Base-by-base conservation (phyloP, 1,284 basidiomycete genomes). In the Boletus mariae region DNA sequence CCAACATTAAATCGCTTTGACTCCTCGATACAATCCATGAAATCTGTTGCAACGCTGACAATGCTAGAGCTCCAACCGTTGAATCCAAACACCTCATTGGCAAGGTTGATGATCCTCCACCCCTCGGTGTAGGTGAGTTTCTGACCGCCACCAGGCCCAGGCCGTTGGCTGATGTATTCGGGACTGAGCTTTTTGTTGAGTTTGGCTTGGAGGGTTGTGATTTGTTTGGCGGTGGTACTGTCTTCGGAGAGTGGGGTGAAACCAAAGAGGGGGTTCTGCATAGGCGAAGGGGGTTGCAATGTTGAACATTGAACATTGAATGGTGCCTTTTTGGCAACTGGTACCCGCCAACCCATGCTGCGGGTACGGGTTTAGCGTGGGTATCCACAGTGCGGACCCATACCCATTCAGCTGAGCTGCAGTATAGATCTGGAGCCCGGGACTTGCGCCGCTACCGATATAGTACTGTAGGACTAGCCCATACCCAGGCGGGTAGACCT, bases 11-110 rank as follows among this genome's bases (percentile, higher is more conserved):
- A 91, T 57, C 86, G 75, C 53, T 74, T 76, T 10, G 82, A 78
- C 56, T 92, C 84, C 57, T 87, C 83, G 57, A 77, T 83, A 58
- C 73, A 81, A 64, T 96, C 93, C 54, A 84, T 66, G 59, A 82
- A 89, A 64, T 89, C 87, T 2, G 89, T 90, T 15, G 85, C 85
- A 41, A 98, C 72, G 47, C 73, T 88, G 52, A 91, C 82, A 47
- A 98, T 80, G 51, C 76, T 90, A 2, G 94, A 92, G 49, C 88
- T 93, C 96, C 96, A 99, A 10, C 97, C 97, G 59, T 98, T 95
- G 76, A 94, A 98, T 1, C 96, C 96, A 74, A 99, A 99, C 35
- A 99, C 91, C 63, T 99, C 95, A 69, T 99, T 99, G 1, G 96
- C 96, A 25, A 99, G 79, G 63, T 93, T 94, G 69, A 98, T 94